Evolutionary conservation across 805 yeast genomes (phyloP), one percentile per base, ranked within the genome.

Genomic region (Yarrowia porcina): DNA sequence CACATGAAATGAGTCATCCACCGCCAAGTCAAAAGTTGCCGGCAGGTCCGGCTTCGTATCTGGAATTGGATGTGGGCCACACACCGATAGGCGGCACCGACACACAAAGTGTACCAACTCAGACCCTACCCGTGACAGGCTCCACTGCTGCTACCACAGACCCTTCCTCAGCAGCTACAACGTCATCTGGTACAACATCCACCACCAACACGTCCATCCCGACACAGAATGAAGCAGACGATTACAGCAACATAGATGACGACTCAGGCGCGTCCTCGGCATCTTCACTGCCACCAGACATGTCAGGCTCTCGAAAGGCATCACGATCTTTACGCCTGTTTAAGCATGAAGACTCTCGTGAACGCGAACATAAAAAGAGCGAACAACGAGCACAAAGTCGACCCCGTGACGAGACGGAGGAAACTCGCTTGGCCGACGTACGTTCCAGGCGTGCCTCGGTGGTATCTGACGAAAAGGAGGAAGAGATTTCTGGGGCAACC

Each of bases 261-360:
- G 54, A 30, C 25, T 45, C 36, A 3, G 54, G 38, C 54, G 36
- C 13, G 38, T 47, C 54, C 7, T 35, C 59, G 25, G 25, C 59
- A 2, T 36, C 59, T 3, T 25, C 59, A 2, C 36, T 44, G 44
- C 59, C 59, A 17, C 59, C 59, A 8, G 61, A 56, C 36, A 27
- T 41, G 21, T 56, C 67, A 9, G 63, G 69, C 12, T 67, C 73
- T 28, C 70, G 79, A 54, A 76, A 76, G 65, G 79, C 79, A 18
- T 74, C 79, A 42, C 69, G 72, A 59, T 73, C 77, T 18, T 67
- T 76, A 52, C 69, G 76, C 23, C 70, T 76, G 39, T 76, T 76
- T 64, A 71, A 70, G 50, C 66, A 69, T 45, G 71, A 70, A 27
- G 54, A 59, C 21, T 21, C 42, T 3, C 45, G 36, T 11, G 54